Percentiles rank a stretch among this genome's conserved stretches.
phyloP scores from a whole-genome alignment of 2,329 filamentous ascomycete genomes.

The Chrysoporthe austroafricana region DNA sequence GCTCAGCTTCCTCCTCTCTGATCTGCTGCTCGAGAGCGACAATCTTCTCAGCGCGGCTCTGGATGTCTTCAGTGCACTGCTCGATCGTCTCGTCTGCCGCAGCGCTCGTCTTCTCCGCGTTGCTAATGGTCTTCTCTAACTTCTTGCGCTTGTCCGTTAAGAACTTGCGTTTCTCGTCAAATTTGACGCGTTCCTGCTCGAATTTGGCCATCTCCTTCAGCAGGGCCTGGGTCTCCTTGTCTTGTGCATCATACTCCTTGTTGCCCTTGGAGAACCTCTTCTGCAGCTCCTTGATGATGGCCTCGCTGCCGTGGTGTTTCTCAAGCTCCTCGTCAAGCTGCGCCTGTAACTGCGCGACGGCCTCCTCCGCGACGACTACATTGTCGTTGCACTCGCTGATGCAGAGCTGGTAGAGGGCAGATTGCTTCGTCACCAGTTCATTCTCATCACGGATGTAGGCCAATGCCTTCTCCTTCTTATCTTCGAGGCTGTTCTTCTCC shows the following conservation, averaged over 20 bases:
- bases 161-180: conserved; percentile 97
- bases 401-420: conserved; percentile 89
- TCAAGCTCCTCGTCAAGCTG: conserved; percentile 86
- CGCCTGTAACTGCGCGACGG: conserved; percentile 86
- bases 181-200: conserved; percentile 96
- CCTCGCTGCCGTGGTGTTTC: conserved; percentile 88
- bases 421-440: conserved; percentile 86
- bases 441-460: conserved; percentile 92
- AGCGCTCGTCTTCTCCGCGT: conserved; percentile 72
- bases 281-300: conserved; percentile 86
- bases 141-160: conserved; percentile 90
- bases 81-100: conserved; percentile 80
- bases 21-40: conserved; percentile 75
- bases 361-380: conserved; percentile 83
- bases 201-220: conserved; percentile 89
- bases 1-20: conserved; percentile 78
- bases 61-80: conserved; percentile 78
- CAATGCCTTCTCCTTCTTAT: conserved; percentile 94
- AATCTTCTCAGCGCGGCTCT: conserved; percentile 75
- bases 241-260: conserved; percentile 81
- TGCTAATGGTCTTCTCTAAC: conserved; percentile 82
- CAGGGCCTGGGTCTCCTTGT: conserved; percentile 78
- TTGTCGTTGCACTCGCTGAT: conserved; percentile 89
- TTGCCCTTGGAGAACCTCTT: conserved; percentile 80
- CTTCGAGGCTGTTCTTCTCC: conserved; percentile 88